phyloP scores from a whole-genome alignment of 2,329 filamentous ascomycete species.

The Waltergamsia citrina region DNA sequence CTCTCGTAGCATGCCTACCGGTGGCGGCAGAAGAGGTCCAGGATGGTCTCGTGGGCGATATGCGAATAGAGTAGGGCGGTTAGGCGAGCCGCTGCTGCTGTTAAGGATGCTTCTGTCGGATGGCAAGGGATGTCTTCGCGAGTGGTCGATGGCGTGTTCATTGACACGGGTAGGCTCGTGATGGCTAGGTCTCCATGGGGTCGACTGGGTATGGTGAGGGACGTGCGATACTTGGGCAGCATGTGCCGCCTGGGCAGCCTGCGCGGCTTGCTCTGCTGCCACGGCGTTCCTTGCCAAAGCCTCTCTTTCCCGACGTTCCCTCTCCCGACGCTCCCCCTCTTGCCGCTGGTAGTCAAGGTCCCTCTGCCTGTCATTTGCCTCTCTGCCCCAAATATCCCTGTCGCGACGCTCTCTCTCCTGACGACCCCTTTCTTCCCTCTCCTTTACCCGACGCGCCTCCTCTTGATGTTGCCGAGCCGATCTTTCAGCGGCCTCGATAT shows the following conservation, averaged over 20 bases:
- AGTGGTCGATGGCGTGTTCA: too few relatives aligned
- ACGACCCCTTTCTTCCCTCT: neutral
- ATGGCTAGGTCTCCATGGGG: conserved; percentile 1
- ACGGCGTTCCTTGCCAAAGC: neutral
- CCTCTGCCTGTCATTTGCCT: neutral
- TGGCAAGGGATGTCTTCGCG: too few relatives aligned
- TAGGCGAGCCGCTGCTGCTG: too few relatives aligned
- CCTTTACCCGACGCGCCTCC: neutral
- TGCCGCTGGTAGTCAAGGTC: neutral
- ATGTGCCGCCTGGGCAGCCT: neutral
- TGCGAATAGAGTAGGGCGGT: too few relatives aligned
- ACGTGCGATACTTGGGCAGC: conserved; percentile 1
- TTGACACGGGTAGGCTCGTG: too few relatives aligned
- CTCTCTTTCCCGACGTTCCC: neutral
- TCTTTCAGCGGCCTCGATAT: conserved; percentile 5
- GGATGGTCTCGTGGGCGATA: too few relatives aligned
- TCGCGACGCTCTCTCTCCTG: neutral
- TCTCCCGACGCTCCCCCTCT: neutral
- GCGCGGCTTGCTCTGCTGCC: neutral
- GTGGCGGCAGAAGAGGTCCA: too few relatives aligned
- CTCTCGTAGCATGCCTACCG: too few relatives aligned
- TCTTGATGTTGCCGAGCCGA: neutral
- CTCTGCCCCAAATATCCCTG: too few relatives aligned
- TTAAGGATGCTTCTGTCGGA: too few relatives aligned
- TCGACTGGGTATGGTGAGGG: too few relatives aligned